phyloP scores from a whole-genome alignment of 2,329 filamentous ascomycete species.

The Epichloe baconii region DNA sequence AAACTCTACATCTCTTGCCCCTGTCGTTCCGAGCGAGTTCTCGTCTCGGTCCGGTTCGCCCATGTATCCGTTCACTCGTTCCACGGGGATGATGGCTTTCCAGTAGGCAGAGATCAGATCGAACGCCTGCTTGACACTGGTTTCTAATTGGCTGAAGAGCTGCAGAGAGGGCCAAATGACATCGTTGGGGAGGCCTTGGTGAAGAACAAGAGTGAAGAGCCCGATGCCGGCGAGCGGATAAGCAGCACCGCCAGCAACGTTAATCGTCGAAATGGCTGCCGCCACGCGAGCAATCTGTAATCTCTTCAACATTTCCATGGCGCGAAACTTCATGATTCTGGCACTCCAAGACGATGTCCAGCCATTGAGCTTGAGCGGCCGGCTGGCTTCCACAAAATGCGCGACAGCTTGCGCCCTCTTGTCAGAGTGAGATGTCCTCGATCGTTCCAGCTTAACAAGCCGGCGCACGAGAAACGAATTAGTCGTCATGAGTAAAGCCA shows the following conservation, averaged over 20 bases:
- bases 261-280: slow-evolving; percentile 50
- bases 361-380: slow-evolving; percentile 40
- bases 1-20: slow-evolving; percentile 35
- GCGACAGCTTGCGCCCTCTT: slow-evolving; percentile 65
- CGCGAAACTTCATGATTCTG: slow-evolving; percentile 23
- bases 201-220: slow-evolving; percentile 62
- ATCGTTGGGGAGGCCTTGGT: slow-evolving; percentile 58
- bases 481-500: slow-evolving; percentile 53
- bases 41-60: slow-evolving; percentile 63
- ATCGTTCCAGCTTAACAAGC: slow-evolving; percentile 55
- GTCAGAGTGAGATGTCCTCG: slow-evolving; percentile 63
- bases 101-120: slow-evolving; percentile 61
- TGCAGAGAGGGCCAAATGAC: slow-evolving; percentile 79
- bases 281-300: slow-evolving; percentile 22
- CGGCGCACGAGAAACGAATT: slow-evolving; percentile 56
- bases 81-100: slow-evolving; percentile 72
- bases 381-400: slow-evolving; percentile 77
- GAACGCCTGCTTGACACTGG: slow-evolving; percentile 61
- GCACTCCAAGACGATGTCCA: slow-evolving; percentile 25
- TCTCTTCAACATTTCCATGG: slow-evolving; percentile 23
- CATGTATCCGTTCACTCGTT: slow-evolving; percentile 79
- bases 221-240: slow-evolving; percentile 75
- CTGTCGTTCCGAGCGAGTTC: slow-evolving; percentile 22
- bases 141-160: slow-evolving; percentile 64
- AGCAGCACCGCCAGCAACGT: slow-evolving; percentile 56